phyloP scores from a whole-genome alignment of 1,284 basidiomycete species.

The Trichosporon sp. region DNA sequence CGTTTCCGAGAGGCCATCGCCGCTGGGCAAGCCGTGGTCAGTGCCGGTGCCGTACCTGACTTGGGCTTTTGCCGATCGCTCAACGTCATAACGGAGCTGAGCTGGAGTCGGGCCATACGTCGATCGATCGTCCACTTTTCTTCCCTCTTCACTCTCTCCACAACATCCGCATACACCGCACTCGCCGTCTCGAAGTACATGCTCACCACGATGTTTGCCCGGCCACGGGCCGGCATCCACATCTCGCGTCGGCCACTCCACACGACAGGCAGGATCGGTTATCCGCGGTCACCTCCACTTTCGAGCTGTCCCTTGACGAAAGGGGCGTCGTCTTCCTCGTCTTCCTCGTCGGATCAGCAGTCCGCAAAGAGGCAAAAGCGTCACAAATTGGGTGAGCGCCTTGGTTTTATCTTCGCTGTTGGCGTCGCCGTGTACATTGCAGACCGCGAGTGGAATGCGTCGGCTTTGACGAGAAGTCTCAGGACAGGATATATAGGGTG shows the following conservation, averaged over 20 bases:
- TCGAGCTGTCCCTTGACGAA: not conserved
- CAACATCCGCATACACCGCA: not conserved
- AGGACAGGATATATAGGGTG: conserved; percentile 68
- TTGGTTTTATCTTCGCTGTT: conserved; percentile 39
- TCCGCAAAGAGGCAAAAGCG: not conserved
- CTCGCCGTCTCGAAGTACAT: not conserved
- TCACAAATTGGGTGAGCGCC: not conserved
- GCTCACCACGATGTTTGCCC: conserved; percentile 1
- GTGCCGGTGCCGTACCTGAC: not conserved
- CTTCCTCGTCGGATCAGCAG: not conserved
- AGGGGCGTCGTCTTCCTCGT: not conserved
- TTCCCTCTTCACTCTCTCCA: not conserved
- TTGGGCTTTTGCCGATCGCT: not conserved
- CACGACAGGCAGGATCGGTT: not conserved
- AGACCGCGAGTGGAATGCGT: conserved; percentile 69
- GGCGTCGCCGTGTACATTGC: conserved; percentile 61
- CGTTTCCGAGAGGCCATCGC: not conserved
- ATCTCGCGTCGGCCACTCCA: not conserved
- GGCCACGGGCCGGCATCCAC: not conserved
- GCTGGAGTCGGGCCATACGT: not conserved
- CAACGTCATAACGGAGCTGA: conserved; percentile 4
- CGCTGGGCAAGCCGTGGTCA: not conserved
- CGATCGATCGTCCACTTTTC: not conserved
- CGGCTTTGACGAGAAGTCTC: conserved; percentile 66
- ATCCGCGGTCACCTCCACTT: conserved; percentile 10